Evolutionary conservation across 2,329 filamentous ascomycete genomes (phyloP).

Genomic region (Aspergillus viridinutans): DNA sequence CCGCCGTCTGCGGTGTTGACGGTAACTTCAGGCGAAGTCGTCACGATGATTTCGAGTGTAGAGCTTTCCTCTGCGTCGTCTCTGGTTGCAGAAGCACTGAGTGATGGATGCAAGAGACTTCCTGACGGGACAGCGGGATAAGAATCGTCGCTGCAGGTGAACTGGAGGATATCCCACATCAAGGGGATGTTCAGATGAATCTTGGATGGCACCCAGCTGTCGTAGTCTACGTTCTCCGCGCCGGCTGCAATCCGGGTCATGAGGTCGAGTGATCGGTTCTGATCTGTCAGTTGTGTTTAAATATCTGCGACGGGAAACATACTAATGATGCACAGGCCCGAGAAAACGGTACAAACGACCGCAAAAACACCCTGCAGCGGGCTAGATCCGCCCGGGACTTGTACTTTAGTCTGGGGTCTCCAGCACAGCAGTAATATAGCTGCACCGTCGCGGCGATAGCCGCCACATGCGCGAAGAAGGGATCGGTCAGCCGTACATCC

Average conservation of each 20-base stretch:
- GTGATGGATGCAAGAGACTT: conserved; percentile 43
- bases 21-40: conserved; percentile 49
- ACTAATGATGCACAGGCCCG: conserved; percentile 46
- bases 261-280: conserved; percentile 48
- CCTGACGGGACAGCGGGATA: conserved; percentile 33
- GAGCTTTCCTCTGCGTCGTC: conserved; percentile 35
- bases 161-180: conserved; percentile 52
- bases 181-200: conserved; percentile 51
- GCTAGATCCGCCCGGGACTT: conserved; percentile 52
- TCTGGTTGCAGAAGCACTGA: conserved; percentile 29
- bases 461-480: conserved; percentile 50
- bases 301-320: conserved; percentile 11
- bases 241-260: conserved; percentile 50
- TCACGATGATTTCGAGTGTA: conserved; percentile 49
- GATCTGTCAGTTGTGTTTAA: conserved; percentile 4
- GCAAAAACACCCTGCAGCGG: conserved; percentile 49
- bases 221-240: conserved; percentile 43
- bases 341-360: conserved; percentile 47
- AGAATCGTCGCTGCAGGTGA: conserved; percentile 38
- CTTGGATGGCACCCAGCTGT: conserved; percentile 52
- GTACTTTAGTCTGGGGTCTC: conserved; percentile 46
- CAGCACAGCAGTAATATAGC: conserved; percentile 52
- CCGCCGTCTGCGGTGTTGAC: conserved; percentile 52
- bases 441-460: conserved; percentile 53
- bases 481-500: conserved; percentile 47